phyloP scores from a whole-genome alignment of 768 basidiomycete genomes.

The Kondoa subrosea region DNA sequence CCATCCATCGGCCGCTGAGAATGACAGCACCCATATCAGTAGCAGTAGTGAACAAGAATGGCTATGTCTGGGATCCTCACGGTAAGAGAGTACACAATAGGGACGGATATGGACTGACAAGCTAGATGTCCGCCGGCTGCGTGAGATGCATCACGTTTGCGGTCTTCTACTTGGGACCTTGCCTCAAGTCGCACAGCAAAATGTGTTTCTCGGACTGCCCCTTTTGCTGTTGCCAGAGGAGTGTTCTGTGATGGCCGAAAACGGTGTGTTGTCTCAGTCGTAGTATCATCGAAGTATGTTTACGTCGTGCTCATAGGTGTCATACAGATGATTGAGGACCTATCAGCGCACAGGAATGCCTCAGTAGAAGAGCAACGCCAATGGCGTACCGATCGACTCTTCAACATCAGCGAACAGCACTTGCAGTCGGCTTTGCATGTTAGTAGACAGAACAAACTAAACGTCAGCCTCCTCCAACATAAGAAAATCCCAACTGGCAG shows the following conservation, averaged over 20 bases:
- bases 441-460: too few species aligned
- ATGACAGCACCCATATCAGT: neutral
- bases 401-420: too few species aligned
- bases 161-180: slow-evolving; percentile 78
- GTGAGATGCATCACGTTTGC: slow-evolving; percentile 63
- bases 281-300: neutral
- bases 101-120: too few species aligned
- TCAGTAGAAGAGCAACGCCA: slow-evolving; percentile 26
- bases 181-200: slow-evolving; percentile 87
- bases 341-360: slow-evolving; percentile 38
- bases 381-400: too few species aligned
- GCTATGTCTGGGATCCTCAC: neutral
- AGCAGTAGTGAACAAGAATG: neutral
- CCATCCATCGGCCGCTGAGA: too few species aligned
- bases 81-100: neutral
- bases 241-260: slow-evolving; percentile 66
- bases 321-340: slow-evolving; percentile 61
- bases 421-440: too few species aligned
- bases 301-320: slow-evolving; percentile 39
- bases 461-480: too few species aligned
- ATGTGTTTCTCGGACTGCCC: slow-evolving; percentile 86
- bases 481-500: too few species aligned
- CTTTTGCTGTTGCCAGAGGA: slow-evolving; percentile 79
- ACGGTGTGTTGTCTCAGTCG: slow-evolving; percentile 41
- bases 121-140: slow-evolving; percentile 60